These are phyloP conservation scores for Oidiodendron maius DNA, from an alignment of 495 filamentous ascomycete species.

Conservation along the genomic window DNA sequence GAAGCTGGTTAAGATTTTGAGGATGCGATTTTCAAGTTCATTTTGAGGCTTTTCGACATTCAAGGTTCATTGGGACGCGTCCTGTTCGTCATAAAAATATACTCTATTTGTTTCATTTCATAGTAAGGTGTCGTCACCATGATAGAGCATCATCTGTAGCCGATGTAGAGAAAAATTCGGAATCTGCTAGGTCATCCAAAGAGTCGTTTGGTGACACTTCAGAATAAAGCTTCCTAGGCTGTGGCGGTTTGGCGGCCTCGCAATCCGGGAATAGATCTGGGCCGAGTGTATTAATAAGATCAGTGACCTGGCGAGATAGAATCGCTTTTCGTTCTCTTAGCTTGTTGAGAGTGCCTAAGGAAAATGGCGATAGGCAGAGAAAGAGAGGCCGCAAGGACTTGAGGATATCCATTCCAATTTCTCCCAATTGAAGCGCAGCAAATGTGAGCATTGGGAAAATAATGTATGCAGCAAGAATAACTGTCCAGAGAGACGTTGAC, in stretches of 20 bases:
- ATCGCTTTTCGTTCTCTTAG: conserved; percentile 3
- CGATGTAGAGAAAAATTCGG: conserved; percentile 5
- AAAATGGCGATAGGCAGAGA: conserved; percentile 7
- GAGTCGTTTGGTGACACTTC: conserved; percentile 2
- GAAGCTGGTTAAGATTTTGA: too few species aligned
- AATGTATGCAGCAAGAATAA: conserved; percentile 2
- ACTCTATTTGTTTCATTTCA: too few species aligned
- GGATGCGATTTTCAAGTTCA: too few species aligned
- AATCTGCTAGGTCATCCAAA: conserved; percentile 1
- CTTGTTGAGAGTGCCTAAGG: background rate
- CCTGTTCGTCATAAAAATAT: too few species aligned
- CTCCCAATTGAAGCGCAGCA: conserved; percentile 14
- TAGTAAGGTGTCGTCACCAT: too few species aligned
- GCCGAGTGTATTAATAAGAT: conserved; percentile 9
- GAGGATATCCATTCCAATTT: conserved; percentile 14
- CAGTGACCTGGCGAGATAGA: conserved; percentile 5
- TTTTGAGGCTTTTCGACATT: too few species aligned
- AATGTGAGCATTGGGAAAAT: conserved; percentile 12
- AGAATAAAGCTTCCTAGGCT: background rate
- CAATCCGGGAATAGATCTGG: conserved; percentile 16
- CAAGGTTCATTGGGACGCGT: too few species aligned
- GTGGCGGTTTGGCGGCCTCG: conserved; percentile 3
- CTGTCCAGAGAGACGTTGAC: background rate
- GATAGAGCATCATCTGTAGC: too few species aligned
- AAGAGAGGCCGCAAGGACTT: conserved; percentile 13